A percentile compares a stretch with the other conserved stretches of the same genome.
These are phyloP conservation scores for Xerocomus spinulosus DNA, from an alignment of 768 basidiomycete species.

Conservation along the genomic window DNA sequence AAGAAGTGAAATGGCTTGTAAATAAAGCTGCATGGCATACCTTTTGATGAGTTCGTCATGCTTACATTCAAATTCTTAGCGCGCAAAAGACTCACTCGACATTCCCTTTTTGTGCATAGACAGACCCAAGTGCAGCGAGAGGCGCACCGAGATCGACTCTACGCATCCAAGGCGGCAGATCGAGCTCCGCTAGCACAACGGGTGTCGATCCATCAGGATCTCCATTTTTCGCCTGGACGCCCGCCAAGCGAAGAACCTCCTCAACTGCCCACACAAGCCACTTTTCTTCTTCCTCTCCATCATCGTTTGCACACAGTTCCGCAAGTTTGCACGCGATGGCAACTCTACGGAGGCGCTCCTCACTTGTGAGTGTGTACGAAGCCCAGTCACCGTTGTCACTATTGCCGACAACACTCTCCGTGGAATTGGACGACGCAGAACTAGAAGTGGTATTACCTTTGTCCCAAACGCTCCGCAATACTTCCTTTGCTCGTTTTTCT, in stretches of 20 bases:
- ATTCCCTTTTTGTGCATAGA: slow-evolving; percentile 54
- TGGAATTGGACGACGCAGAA: background rate
- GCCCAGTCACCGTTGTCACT: slow-evolving; percentile 12
- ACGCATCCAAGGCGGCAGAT: slow-evolving; percentile 56
- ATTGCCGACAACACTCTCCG: background rate
- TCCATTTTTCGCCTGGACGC: slow-evolving; percentile 4
- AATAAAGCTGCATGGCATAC: slow-evolving; percentile 60
- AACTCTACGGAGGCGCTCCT: slow-evolving; percentile 42
- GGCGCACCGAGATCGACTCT: slow-evolving; percentile 62
- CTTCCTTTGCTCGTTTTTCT: slow-evolving; percentile 23
- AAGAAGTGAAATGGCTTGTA: slow-evolving; percentile 60
- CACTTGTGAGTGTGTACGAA: slow-evolving; percentile 25
- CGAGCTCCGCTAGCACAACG: slow-evolving; percentile 46
- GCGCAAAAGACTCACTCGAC: slow-evolving; percentile 31
- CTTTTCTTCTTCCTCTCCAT: slow-evolving; percentile 36
- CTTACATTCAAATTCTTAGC: background rate
- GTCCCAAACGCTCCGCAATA: slow-evolving; percentile 23
- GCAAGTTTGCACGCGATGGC: slow-evolving; percentile 44
- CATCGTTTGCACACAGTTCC: slow-evolving; percentile 33
- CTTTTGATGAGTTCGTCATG: slow-evolving; percentile 29
- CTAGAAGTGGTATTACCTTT: slow-evolving; percentile 2
- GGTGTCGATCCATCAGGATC: background rate
- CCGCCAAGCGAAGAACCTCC: slow-evolving; percentile 34
- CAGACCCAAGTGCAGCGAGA: slow-evolving; percentile 59
- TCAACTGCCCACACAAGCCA: slow-evolving; percentile 44